Evolutionary conservation across 352 stramenopile genomes (phyloP), one percentile per base, ranked within the genome.

Genomic region (Pelagophyceae sp.): DNA sequence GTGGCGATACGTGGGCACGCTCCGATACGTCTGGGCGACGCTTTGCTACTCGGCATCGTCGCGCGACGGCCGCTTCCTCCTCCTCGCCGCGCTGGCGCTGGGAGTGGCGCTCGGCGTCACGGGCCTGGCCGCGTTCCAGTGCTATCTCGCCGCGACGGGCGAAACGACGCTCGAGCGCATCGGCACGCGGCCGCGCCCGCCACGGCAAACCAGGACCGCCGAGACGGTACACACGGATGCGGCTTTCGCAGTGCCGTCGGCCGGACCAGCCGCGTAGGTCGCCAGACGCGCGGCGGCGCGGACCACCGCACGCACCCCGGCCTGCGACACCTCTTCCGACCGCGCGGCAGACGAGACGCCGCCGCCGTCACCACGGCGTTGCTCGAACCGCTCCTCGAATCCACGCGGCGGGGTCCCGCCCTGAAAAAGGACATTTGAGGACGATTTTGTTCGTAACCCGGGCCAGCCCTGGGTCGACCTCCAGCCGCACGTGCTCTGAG

Each of bases 301-400:
- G 64, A 72, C 64, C 40, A 51, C 35, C 64, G 64, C 32, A 67
- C 60, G 11, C 31, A 31, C 11, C 60, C 60, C 60, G 60, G 60
- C 60, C 45, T 54, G 11, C 45, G 45, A 54, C 11, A 23, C 45
- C 11, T 23, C 45, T 54, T 54, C 45, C 45, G 45, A 54, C 45
- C 45, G 11, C 11, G 11, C 11, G 11, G 23, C 45, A 54, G 23
- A 54, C 11, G 23, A 11, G 45, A 54, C 45, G 45, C 11, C 45
- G 45, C 11, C 45, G 23, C 11, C 45, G 45, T 23, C 45, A 54
- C 45, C 11, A 11, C 11, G 45, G 11, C 23, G 11, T 23, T 54
- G 11, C 45, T 54, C 45, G 45, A 54, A 54, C 45, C 23, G 11
- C 45, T 54, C 45, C 11, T 54, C 45, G 45, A 54, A 11, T 54